Evolutionary conservation across 441 rosid species (phyloP).

Genomic region (Omphalea diandra): DNA sequence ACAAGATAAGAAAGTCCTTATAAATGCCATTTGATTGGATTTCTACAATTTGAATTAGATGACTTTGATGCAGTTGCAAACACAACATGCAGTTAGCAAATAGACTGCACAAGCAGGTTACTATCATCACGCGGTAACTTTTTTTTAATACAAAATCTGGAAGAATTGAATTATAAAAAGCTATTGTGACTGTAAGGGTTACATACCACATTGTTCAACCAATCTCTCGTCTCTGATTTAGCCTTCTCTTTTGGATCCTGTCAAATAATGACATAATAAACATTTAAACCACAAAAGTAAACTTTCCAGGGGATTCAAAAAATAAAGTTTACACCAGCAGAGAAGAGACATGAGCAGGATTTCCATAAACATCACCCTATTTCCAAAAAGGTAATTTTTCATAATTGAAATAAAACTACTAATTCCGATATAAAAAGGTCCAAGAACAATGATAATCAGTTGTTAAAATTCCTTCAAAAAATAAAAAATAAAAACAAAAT

Average conservation of each 20-base stretch:
- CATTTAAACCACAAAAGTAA: slow-evolving; percentile 17
- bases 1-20: too few relatives aligned
- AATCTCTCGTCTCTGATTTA: slow-evolving; percentile 97
- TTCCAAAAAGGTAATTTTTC: slow-evolving; percentile 1
- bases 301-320: slow-evolving; percentile 7
- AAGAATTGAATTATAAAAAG: slow-evolving; percentile 5
- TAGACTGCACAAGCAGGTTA: neutral
- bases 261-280: slow-evolving; percentile 14
- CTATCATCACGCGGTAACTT: too few relatives aligned
- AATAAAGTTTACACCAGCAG: neutral
- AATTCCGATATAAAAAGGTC: too few relatives aligned
- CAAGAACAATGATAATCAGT: neutral
- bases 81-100: neutral
- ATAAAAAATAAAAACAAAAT: neutral
- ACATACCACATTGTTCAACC: slow-evolving; percentile 96
- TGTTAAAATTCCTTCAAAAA: neutral
- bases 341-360: neutral
- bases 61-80: neutral
- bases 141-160: too few relatives aligned
- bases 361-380: neutral
- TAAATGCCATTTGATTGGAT: too few relatives aligned
- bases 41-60: neutral
- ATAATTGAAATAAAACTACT: slow-evolving; percentile 2
- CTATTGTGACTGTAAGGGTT: slow-evolving; percentile 12
- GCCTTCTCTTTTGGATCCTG: slow-evolving; percentile 99